Evolutionary conservation across 768 basidiomycete genomes (phyloP), one percentile per base, ranked within the genome.

Genomic region (Rhodotorula graminis): DNA sequence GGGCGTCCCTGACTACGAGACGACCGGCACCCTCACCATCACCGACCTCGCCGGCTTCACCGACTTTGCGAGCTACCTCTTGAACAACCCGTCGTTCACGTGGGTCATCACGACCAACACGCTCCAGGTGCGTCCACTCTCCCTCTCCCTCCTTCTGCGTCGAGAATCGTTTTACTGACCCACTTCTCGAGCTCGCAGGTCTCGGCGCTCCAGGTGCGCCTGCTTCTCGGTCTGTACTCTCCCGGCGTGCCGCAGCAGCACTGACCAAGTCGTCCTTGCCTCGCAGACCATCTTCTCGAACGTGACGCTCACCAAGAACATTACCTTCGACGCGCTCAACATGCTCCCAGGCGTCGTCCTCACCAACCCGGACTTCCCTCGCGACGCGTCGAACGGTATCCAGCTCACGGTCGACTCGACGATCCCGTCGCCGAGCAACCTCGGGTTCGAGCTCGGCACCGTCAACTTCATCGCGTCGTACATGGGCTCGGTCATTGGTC

Each of bases 381-480:
- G 63, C 19, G 70, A 71, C 23, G 58, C 68, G 0, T 42, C 50
- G 15, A 61, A 57, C 40, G 74, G 74, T 1, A 75, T 75, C 67
- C 6, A 21, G 23, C 29, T 72, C 42, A 70, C 81, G 47, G 81
- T 72, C 47, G 65, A 62, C 53, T 44, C 40, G 59, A 65, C 61
- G 31, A 70, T 70, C 27, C 65, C 63, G 16, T 64, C 53, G 62
- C 66, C 53, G 59, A 53, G 80, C 87, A 87, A 90, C 77, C 81
- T 90, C 55, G 89, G 89, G 44, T 88, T 90, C 67, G 84, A 88
- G 72, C 82, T 73, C 52, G 89, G 89, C 15, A 86, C 84, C 5
- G 87, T 87, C 60, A 83, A 82, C 15, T 90, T 90, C 83, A 83
- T 86, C 73, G 82, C 86, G 19, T 88, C 84, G 80, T 90, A 87